Conservation (phyloP, 768 basidiomycete species). For the Termitomyces sp. region DNA sequence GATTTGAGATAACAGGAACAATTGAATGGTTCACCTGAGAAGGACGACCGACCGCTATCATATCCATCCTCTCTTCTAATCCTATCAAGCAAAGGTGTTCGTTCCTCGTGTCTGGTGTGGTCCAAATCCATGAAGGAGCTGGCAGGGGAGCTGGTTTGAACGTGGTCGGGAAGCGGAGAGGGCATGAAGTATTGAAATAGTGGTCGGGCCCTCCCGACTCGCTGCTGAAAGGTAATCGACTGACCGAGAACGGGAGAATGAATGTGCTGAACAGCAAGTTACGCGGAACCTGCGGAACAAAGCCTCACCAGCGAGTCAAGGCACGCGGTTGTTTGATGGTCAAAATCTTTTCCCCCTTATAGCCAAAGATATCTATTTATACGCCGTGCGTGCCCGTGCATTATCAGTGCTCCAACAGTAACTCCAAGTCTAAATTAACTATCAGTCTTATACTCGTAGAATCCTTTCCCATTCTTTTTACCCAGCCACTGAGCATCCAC, state of each 20-base stretch:
- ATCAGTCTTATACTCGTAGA: constrained; percentile 73
- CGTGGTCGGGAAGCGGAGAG: neutral
- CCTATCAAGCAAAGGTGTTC: constrained; percentile 30
- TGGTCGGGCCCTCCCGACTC: neutral
- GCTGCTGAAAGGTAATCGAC: neutral
- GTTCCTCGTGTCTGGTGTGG: constrained; percentile 20
- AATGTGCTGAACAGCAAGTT: neutral
- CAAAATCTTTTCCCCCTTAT: neutral
- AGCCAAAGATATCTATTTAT: neutral
- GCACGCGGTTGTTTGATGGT: no score
- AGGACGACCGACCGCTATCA: constrained; percentile 20
- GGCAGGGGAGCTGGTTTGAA: constrained; percentile 9
- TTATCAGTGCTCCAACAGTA: no score
- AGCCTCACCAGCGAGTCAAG: no score
- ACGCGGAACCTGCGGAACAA: no score
- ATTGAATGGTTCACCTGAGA: constrained; percentile 15
- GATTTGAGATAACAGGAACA: neutral
- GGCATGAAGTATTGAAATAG: neutral
- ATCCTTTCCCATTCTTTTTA: constrained; percentile 89
- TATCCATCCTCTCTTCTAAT: constrained; percentile 21
- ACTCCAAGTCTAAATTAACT: no score
- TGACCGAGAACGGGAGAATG: neutral
- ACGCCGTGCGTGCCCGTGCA: neutral
- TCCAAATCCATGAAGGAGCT: constrained; percentile 19
- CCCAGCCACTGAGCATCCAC: constrained; percentile 95